Evolutionary conservation across 179 eudicot species (phyloP), one percentile per base, ranked within the genome.

Genomic region (Silene vulgaris): DNA sequence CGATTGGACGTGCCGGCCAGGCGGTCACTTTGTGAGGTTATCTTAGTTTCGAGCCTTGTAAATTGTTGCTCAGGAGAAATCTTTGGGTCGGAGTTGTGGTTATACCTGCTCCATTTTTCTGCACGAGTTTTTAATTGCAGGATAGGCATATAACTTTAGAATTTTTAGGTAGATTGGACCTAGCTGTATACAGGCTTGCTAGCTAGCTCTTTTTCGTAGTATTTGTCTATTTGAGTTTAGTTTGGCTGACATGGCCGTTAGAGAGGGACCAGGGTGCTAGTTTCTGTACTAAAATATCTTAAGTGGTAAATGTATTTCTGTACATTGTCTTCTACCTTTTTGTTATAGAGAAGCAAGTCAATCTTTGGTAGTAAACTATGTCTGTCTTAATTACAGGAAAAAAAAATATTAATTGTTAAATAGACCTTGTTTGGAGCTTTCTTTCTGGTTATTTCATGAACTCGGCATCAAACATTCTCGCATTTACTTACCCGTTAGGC

Each of bases 381-480:
- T 5, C 57, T 16, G 73, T 69, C 29, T 5, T 11, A 26, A 29
- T 11, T 69, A 30, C 26, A 37, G 8, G 28, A 23, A 7, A 7
- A 35, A 35, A 17, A 37, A 43, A 43, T 12, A 8, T 9, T 5
- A 4, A 20, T 37, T 14, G 20, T 9, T 43, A 2, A 3, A 28
- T 37, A 7, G 4, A 40, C 9, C 28, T 69, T 3, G 19, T 17
- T 40, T 43, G 73, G 19, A 8, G 2, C 62, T 76, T 54, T 19
- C 17, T 76, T 69, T 12, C 7, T n/a, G 54, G 20, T 70, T 21
- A 66, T 61, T 40, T 77, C n/a, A 66, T 9, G 50, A 56, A 30
- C 17, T 56, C 40, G 3, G 29, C 20, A 57, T 59, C 11, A 16
- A 17, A 71, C 52, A 71, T 17, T 29, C 32, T 17, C 0, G 13